Evolutionary conservation across 192 early-diverging fungal species (phyloP), one percentile per base, ranked within the genome.

Genomic region (Linnemannia schmuckeri): DNA sequence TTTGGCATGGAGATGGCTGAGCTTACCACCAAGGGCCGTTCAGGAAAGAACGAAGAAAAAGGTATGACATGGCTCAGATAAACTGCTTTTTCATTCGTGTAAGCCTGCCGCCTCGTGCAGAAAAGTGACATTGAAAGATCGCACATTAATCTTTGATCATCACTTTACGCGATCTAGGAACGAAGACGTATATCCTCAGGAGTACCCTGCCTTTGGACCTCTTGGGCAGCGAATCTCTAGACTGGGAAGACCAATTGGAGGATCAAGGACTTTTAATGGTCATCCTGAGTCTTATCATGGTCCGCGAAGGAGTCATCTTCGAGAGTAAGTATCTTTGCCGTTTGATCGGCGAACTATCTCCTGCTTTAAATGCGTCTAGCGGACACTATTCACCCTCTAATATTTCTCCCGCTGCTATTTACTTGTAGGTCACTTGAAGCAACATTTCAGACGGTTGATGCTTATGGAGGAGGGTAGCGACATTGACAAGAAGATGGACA

Each of bases 1-100:
- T 94, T 95, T 90, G 95, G 95, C 12, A 91, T 95, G 90, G 92
- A 93, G 42, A 33, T 95, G 82, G 89, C 78, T 10, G 93, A 93
- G 71, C 79, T 95, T 30, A 90, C 90, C 2, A 66, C 80, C 13
- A 88, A 74, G 73, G 88, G 91, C 22, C 79, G 85, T 18, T 54
- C 42, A 30, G 80, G 80, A 42, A 70, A 78, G 33, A 27, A 61
- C 4, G 63, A 10, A 3, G 85, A 87, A 52, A 82, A 81, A 75
- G 84, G 88, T 88, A 82, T 20, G 57, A 49, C 4, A 46, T 8
- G 13, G 17, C 46, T 75, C 35, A 69, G 52, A 38, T 49, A 2
- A 4, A 15, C 15, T 73, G 30, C 5, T 4, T 0, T 17, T 41
- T 24, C 37, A 18, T 6, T 37, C 17, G 38, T 18, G 9, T 30